Base-by-base conservation (phyloP, 73 alveolate species). In the Paramecium sonneborni region DNA sequence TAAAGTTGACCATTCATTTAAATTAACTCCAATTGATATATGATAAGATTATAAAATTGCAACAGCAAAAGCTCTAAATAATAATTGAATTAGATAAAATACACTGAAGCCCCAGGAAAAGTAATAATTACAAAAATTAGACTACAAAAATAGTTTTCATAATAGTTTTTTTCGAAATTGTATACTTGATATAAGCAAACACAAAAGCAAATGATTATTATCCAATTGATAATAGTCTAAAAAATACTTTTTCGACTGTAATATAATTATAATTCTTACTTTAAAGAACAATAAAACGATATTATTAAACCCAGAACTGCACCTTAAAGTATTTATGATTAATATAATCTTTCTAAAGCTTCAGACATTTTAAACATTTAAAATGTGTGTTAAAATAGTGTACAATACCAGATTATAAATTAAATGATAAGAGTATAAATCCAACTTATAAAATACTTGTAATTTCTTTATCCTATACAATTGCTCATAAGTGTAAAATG, bases 401-500 rank as follows among this genome's bases (percentile, higher is more conserved):
- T 26, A 35, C 9, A 12, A 74, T 74, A 74, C 87, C 87, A 74
- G 1, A 74, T 20, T 30, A 18, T 74, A 37, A 62, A 34, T 37
- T 74, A 74, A 37, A 39, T 15, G 32, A 74, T 5, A 9, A 74
- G 34, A 34, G 67, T 34, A 37, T 34, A 37, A 10, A 74, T 10
- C 87, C 87, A 95, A 21, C 94, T 57, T 56, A 95, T 95, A 93
- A 97, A 97, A 85, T 88, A 88, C 87, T 95, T 96, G 69, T 95
- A 93, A 94, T 97, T 97, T 93, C 99, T 96, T 85, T 93, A 93
- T 26, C 99, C 99, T 18, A 97, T 95, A 44, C 99, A 97, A 91
- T 97, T 97, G 79, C 97, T 96, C 56, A 97, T 89, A 85, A 95
- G 96, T 26, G 95, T 93, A 90, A 99, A 96, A 85, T 97, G 99